Evolutionary conservation across 805 yeast species (phyloP).

Genomic region (Cyberlindnera misumaiensis): DNA sequence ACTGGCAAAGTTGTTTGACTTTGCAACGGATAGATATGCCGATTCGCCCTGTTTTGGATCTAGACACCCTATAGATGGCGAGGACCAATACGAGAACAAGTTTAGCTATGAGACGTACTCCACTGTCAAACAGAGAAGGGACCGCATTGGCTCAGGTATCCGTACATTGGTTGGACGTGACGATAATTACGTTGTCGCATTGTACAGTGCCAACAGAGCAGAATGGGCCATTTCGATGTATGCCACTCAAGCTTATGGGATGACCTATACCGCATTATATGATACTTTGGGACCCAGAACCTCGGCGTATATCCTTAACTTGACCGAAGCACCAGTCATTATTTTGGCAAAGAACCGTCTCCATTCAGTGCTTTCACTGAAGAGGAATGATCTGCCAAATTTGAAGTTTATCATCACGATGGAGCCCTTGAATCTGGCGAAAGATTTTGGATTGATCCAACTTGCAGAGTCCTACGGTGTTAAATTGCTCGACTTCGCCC

Average conservation of each 20-base stretch:
- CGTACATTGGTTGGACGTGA: constrained; percentile 11
- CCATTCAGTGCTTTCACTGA: constrained; percentile 33
- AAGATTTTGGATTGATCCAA: constrained; percentile 19
- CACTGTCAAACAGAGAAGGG: constrained; percentile 26
- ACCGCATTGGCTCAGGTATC: constrained; percentile 38
- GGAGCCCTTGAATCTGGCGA: constrained; percentile 31
- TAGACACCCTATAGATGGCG: constrained; percentile 22
- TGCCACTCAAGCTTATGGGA: constrained; percentile 46
- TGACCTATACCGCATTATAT: constrained; percentile 34
- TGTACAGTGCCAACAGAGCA: constrained; percentile 41
- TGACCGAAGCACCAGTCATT: constrained; percentile 47
- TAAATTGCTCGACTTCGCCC: constrained; percentile 30
- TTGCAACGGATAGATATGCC: constrained; percentile 28
- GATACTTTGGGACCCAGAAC: constrained; percentile 44
- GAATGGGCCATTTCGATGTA: constrained; percentile 57
- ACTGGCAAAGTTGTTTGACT: constrained; percentile 32
- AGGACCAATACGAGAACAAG: constrained; percentile 28
- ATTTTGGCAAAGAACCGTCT: constrained; percentile 41
- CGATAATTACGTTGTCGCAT: constrained; percentile 34
- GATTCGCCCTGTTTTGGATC: constrained; percentile 10
- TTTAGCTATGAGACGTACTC: constrained; percentile 36
- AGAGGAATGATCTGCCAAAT: constrained; percentile 22
- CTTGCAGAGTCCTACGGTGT: constrained; percentile 18
- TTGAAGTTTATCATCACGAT: constrained; percentile 41
- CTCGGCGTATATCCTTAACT: constrained; percentile 42